Percentiles rank a stretch among this genome's conserved stretches.
phyloP scores from a whole-genome alignment of 2,329 filamentous ascomycete genomes.

The Coniochaeta ligniaria region DNA sequence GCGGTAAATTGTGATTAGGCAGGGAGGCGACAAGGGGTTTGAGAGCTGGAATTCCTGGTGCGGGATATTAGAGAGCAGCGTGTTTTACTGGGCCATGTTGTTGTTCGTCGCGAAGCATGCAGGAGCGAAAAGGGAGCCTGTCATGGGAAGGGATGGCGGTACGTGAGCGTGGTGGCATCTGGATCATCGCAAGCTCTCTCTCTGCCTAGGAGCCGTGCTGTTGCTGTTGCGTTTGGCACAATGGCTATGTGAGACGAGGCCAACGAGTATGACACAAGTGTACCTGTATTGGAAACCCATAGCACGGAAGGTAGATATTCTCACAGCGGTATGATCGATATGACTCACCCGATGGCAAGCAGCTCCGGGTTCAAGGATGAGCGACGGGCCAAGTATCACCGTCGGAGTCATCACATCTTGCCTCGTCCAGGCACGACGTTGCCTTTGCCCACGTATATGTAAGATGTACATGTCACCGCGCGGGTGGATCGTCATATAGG shows the following conservation, averaged over 20 bases:
- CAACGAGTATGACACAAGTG: no score
- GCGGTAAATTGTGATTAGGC: background rate
- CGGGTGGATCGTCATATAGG: background rate
- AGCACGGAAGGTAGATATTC: no score
- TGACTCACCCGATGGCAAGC: no score
- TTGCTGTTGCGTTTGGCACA: background rate
- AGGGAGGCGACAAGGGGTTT: background rate
- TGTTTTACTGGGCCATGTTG: background rate
- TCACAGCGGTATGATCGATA: no score
- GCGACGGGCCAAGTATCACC: no score
- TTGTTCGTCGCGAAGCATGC: background rate
- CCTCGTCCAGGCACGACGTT: background rate
- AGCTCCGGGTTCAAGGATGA: no score
- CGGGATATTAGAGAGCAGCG: background rate
- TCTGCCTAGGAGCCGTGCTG: background rate
- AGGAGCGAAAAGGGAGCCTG: background rate
- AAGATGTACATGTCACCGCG: background rate
- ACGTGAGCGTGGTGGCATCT: background rate
- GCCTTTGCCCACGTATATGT: background rate
- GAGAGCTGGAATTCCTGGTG: background rate
- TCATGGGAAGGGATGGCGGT: background rate
- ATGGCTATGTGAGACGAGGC: background rate
- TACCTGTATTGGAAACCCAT: no score
- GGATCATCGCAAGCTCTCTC: background rate
- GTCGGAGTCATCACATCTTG: background rate